Evolutionary conservation across 495 filamentous ascomycete genomes (phyloP).

Genomic region (Daldinia bambusicola): DNA sequence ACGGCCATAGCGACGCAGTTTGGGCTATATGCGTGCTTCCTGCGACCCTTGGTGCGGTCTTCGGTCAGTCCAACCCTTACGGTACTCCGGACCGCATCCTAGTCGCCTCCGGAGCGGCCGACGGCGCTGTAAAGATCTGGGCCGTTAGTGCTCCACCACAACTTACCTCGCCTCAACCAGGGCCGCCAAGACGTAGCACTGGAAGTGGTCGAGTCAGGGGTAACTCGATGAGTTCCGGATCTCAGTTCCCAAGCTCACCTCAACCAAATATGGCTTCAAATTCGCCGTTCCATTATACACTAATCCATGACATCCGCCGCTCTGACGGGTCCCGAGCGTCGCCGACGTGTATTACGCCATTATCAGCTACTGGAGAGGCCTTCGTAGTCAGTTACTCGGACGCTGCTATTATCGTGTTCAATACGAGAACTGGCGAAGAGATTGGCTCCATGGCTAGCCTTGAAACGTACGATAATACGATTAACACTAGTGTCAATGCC

Average conservation of each 20-base stretch:
- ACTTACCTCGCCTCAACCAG: conserved; percentile 75
- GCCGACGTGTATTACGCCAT: conserved; percentile 90
- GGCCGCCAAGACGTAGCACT: conserved; percentile 62
- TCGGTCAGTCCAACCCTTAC: conserved; percentile 73
- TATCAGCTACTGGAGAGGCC: conserved; percentile 85
- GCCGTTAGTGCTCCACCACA: conserved; percentile 92
- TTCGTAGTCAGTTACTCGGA: conserved; percentile 95
- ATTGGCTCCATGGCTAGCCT: conserved; percentile 89
- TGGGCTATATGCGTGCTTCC: conserved; percentile 96
- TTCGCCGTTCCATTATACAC: conserved; percentile 66
- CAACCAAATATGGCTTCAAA: conserved; percentile 81
- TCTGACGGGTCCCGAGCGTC: conserved; percentile 70
- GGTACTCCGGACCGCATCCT: conserved; percentile 85
- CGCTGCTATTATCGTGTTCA: conserved; percentile 88
- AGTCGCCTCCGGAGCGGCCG: conserved; percentile 89
- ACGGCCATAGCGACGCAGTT: conserved; percentile 93
- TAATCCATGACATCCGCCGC: conserved; percentile 85
- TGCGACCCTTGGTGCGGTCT: conserved; percentile 79
- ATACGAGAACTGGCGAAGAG: conserved; percentile 91
- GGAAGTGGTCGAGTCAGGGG: conserved; percentile 82
- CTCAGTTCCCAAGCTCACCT: conserved; percentile 88
- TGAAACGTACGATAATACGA: conserved; percentile 91
- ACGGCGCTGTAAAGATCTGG: conserved; percentile 94
- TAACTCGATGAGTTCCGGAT: conserved; percentile 90
- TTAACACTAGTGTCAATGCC: conserved; percentile 84